Evolutionary conservation across 352 stramenopile species (phyloP).

Genomic region (Phytophthora nicotianae): DNA sequence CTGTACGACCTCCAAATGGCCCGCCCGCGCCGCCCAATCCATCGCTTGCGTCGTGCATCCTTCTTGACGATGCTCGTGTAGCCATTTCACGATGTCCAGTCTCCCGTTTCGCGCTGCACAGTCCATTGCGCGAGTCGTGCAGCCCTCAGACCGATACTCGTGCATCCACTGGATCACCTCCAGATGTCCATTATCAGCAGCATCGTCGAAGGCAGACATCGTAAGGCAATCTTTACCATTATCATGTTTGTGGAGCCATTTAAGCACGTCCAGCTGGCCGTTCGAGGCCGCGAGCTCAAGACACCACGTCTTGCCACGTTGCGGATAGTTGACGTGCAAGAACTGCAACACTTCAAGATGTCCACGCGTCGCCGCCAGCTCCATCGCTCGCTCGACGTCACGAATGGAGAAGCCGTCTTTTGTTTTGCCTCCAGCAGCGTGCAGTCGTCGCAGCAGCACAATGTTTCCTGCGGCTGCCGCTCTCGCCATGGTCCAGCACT

Average conservation of each 20-base stretch:
- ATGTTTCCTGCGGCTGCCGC: slow-evolving; percentile 22
- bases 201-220: slow-evolving; percentile 31
- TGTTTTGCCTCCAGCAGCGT: slow-evolving; percentile 13
- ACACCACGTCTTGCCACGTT: slow-evolving; percentile 25
- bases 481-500: slow-evolving; percentile 25
- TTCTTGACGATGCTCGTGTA: slow-evolving; percentile 22
- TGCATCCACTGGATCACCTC: slow-evolving; percentile 33
- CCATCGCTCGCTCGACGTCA: slow-evolving; percentile 25
- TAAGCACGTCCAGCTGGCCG: slow-evolving; percentile 20
- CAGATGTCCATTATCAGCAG: slow-evolving; percentile 28
- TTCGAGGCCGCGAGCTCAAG: slow-evolving; percentile 30
- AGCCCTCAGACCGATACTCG: slow-evolving; percentile 16
- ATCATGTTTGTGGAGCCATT: slow-evolving; percentile 28
- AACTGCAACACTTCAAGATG: slow-evolving; percentile 36
- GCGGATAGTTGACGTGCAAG: slow-evolving; percentile 23
- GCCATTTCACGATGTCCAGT: slow-evolving; percentile 27
- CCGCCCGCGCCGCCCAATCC: slow-evolving; percentile 28
- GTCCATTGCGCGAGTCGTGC: slow-evolving; percentile 33
- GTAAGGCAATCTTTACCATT: slow-evolving; percentile 23
- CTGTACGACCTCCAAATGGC: slow-evolving; percentile 28
- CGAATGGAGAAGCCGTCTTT: slow-evolving; percentile 11
- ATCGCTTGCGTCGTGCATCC: slow-evolving; percentile 34
- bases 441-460: slow-evolving; percentile 15
- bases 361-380: slow-evolving; percentile 18
- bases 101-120: slow-evolving; percentile 19